Percentiles rank a stretch among this genome's conserved stretches.
phyloP scores from a whole-genome alignment of 164 flowering plant species.

The Vitis riparia region DNA sequence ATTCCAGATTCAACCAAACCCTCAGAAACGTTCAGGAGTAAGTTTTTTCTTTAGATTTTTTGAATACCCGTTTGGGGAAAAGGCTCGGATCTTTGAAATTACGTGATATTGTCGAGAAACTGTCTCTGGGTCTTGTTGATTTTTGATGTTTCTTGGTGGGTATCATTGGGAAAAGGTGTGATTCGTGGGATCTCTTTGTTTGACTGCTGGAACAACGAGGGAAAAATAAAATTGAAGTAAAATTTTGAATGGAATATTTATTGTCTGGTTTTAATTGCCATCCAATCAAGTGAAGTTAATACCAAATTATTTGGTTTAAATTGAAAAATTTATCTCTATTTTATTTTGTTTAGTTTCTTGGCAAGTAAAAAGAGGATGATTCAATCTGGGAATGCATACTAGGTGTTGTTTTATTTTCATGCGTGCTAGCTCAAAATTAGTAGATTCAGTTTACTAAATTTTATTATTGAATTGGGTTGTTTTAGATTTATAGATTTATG shows the following conservation, averaged over 20 bases:
- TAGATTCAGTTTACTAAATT: background rate
- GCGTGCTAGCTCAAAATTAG: background rate
- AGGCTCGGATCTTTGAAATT: conserved; percentile 1
- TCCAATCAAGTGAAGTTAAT: background rate
- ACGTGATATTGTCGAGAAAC: background rate
- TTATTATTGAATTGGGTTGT: background rate
- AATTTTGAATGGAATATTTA: background rate
- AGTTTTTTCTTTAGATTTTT: conserved; percentile 9
- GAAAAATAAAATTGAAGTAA: background rate
- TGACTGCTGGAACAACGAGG: background rate
- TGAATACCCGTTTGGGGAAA: background rate
- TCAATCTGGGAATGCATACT: background rate
- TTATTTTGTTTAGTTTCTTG: background rate
- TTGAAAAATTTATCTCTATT: background rate
- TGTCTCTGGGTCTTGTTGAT: conserved; percentile 2
- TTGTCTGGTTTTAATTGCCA: too few relatives aligned
- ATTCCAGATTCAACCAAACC: conserved; percentile 83
- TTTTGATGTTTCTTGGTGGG: background rate
- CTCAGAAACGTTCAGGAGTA: conserved; percentile 88
- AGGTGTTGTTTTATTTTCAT: background rate
- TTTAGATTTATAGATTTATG: conserved; percentile 1
- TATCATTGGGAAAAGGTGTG: background rate
- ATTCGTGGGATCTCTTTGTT: conserved; percentile 1
- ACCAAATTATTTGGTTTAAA: background rate
- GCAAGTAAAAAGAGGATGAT: background rate